Conservation (phyloP, 495 filamentous ascomycete species). For the Haplographium delicatum region DNA sequence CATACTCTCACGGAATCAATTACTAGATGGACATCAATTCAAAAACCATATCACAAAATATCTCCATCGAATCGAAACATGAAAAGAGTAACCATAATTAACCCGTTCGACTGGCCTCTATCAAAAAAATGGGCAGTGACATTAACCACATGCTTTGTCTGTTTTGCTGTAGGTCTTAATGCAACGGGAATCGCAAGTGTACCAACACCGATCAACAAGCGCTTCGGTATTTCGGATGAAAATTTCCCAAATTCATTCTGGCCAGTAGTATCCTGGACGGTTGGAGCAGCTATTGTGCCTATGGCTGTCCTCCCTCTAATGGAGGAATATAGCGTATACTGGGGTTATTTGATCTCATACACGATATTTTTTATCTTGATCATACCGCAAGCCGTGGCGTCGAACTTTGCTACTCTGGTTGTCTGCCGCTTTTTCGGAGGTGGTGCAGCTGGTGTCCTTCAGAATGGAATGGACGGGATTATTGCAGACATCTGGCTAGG, state of each 20-base stretch:
- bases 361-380: constrained; percentile 51
- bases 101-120: no score
- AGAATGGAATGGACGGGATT: constrained; percentile 35
- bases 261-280: constrained; percentile 44
- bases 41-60: no score
- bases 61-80: no score
- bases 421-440: constrained; percentile 60
- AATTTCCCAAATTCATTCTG: constrained; percentile 48
- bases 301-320: constrained; percentile 46
- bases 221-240: constrained; percentile 42
- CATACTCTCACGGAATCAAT: no score
- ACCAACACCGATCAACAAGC: no score
- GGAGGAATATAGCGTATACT: constrained; percentile 45
- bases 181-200: no score
- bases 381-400: constrained; percentile 42
- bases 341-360: constrained; percentile 41
- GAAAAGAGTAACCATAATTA: no score
- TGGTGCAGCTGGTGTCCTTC: constrained; percentile 41
- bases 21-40: no score
- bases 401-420: constrained; percentile 50
- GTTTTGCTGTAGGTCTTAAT: no score
- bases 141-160: no score
- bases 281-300: constrained; percentile 42
- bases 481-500: constrained; percentile 32
- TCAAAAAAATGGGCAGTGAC: no score